phyloP scores from a whole-genome alignment of 352 stramenopile genomes.

The Phytophthora pisi region DNA sequence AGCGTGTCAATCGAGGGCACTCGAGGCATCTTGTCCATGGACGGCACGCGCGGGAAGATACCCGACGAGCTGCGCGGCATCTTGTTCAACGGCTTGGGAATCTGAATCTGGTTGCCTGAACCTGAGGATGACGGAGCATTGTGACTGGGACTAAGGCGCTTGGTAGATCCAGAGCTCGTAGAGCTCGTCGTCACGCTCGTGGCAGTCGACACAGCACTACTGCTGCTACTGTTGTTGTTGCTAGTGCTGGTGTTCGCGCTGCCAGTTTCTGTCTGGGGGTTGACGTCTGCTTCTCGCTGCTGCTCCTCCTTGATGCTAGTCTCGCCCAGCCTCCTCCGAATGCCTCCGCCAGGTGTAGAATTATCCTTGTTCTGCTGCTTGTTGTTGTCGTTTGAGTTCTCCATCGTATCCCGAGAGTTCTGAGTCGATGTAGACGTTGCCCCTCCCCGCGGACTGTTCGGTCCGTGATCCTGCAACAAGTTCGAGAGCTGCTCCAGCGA shows the following conservation, averaged over 20 bases:
- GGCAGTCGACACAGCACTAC: constrained; percentile 14
- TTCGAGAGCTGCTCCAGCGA: constrained; percentile 79
- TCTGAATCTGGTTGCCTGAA: constrained; percentile 67
- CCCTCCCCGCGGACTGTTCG: constrained; percentile 47
- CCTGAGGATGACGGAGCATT: constrained; percentile 37
- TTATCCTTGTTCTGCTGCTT: constrained; percentile 24
- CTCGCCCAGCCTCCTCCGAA: constrained; percentile 31
- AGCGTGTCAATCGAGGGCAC: constrained; percentile 71
- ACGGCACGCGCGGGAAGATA: constrained; percentile 81
- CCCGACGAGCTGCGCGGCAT: constrained; percentile 80
- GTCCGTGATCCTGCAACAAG: constrained; percentile 68
- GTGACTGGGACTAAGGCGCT: constrained; percentile 58
- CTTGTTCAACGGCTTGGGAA: constrained; percentile 79
- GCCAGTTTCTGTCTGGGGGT: constrained; percentile 19
- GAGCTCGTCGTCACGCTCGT: constrained; percentile 19
- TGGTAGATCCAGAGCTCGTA: constrained; percentile 19
- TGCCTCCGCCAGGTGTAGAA: constrained; percentile 11
- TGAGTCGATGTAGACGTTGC: not conserved
- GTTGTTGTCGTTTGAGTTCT: constrained; percentile 21
- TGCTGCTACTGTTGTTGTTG: constrained; percentile 18
- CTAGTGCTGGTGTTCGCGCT: constrained; percentile 9
- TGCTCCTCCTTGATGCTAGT: constrained; percentile 40
- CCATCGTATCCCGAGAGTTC: constrained; percentile 20
- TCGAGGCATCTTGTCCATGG: constrained; percentile 69
- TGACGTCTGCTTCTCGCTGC: constrained; percentile 30